Evolutionary conservation across 768 basidiomycete genomes (phyloP), one percentile per base, ranked within the genome.

Genomic region (Suillus ampliporus): DNA sequence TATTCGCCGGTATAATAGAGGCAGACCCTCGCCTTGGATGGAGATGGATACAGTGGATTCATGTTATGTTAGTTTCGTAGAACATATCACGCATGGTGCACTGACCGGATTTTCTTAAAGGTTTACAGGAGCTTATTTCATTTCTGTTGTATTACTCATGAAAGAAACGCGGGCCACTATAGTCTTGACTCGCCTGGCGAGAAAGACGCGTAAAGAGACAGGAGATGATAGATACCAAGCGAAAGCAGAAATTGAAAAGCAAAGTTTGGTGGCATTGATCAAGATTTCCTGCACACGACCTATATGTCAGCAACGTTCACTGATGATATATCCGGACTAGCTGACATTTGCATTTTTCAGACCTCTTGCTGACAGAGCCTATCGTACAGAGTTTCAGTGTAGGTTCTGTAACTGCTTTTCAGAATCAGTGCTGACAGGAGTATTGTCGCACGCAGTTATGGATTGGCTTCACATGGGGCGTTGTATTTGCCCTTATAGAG

Each of bases 21-120:
- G 79, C 83, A 65, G 83, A 85, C 62, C 75, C 78, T 0, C 76
- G 75, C 31, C 72, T 91, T 4, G 79, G 79, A 67, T 92, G 91
- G 89, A 79, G 89, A 21, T 91, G 90, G 89, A 89, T 94, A 28
- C 85, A 90, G 69, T 93, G 90, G 90, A 80, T 90, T 13, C 84
- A 87, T 63, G 76, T 86, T 66, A 90, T 88, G 86, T 84, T 44
- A 46, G 52, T 44, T 48, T 23, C 62, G 53, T 61, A 7, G 14
- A 47, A 47, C 23, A 26, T n/a, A 47, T 23, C 44, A 47, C 11
- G 23, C 23, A n/a, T 14, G 46, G 14, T 13, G 5, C 46, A 15
- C 23, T 15, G 46, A 47, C 46, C 11, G 23, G 31, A 57, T 40
- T 41, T 64, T 62, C 56, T 37, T 52, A 66, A 50, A 88, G 90